Conservation (phyloP, 148 eudicot genomes). For the Vaccinium macrocarpon region DNA sequence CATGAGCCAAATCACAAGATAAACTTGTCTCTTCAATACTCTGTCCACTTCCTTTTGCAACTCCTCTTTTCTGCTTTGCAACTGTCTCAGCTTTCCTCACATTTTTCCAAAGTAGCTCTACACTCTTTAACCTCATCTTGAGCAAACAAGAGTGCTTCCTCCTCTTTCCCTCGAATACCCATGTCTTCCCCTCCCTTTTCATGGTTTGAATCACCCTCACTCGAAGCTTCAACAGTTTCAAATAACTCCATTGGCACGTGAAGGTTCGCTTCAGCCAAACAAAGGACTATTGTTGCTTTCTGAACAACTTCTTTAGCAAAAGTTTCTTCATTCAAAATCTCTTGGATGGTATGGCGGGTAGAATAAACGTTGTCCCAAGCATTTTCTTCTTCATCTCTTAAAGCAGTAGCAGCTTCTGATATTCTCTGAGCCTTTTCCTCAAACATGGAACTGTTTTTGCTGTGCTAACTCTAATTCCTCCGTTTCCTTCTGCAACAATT, state of each 20-base stretch:
- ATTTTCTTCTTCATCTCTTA: conserved; percentile 72
- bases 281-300: conserved; percentile 75
- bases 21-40: conserved; percentile 34
- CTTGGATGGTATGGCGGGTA: conserved; percentile 47
- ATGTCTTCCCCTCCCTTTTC: conserved; percentile 44
- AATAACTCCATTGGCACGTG: conserved; percentile 63
- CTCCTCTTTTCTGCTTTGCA: conserved; percentile 70
- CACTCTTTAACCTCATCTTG: conserved; percentile 60
- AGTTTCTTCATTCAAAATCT: conserved; percentile 58
- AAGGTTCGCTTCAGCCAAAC: conserved; percentile 81
- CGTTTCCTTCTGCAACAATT: conserved; percentile 56
- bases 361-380: conserved; percentile 62
- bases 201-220: conserved; percentile 36
- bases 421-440: conserved; percentile 89
- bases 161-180: conserved; percentile 39
- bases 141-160: conserved; percentile 55
- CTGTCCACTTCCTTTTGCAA: conserved; percentile 70
- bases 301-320: conserved; percentile 71
- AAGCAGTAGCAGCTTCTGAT: conserved; percentile 79
- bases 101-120: conserved; percentile 44
- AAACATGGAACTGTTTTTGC: conserved; percentile 68
- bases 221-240: conserved; percentile 39
- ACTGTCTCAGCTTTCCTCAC: conserved; percentile 59
- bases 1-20: conserved; percentile 53
- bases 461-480: conserved; percentile 81